Conservation (phyloP, 2,329 filamentous ascomycete species). For the Nigrograna mackinnonii region DNA sequence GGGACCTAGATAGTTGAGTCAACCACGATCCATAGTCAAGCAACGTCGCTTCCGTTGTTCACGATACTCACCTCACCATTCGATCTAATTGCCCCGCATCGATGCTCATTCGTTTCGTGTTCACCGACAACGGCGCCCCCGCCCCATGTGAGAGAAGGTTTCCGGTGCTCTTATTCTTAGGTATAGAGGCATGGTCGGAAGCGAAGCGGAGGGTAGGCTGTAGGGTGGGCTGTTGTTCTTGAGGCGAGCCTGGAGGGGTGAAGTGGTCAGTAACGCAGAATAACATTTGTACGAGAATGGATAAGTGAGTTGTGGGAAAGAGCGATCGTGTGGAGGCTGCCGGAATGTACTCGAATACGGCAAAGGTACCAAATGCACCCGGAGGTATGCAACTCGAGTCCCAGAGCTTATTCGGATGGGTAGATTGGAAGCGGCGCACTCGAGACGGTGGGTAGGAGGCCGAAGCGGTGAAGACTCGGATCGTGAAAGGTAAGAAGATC, state of each 20-base stretch:
- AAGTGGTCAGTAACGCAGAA: constrained; percentile 27
- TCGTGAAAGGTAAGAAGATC: constrained; percentile 1
- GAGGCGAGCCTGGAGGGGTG: constrained; percentile 36
- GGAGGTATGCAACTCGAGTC: no score
- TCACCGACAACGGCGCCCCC: constrained; percentile 46
- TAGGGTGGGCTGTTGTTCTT: constrained; percentile 31
- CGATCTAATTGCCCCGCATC: constrained; percentile 72
- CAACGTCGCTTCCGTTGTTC: constrained; percentile 4
- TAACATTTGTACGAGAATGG: no score
- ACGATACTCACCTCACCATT: constrained; percentile 68
- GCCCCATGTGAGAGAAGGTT: constrained; percentile 46
- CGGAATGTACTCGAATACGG: no score
- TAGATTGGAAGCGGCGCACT: no score
- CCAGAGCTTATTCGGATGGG: no score
- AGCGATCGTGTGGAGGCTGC: no score
- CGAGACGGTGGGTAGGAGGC: no score
- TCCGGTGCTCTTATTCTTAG: constrained; percentile 54
- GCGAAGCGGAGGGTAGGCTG: constrained; percentile 21
- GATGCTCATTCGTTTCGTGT: constrained; percentile 74
- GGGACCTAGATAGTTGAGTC: constrained; percentile 60
- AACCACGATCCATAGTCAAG: not conserved
- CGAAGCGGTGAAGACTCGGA: constrained; percentile 1
- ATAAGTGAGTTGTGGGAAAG: no score
- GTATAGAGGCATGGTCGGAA: constrained; percentile 40
- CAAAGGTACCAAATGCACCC: no score